phyloP scores from a whole-genome alignment of 208 protist genomes.

The Leishmania amazonensis region DNA sequence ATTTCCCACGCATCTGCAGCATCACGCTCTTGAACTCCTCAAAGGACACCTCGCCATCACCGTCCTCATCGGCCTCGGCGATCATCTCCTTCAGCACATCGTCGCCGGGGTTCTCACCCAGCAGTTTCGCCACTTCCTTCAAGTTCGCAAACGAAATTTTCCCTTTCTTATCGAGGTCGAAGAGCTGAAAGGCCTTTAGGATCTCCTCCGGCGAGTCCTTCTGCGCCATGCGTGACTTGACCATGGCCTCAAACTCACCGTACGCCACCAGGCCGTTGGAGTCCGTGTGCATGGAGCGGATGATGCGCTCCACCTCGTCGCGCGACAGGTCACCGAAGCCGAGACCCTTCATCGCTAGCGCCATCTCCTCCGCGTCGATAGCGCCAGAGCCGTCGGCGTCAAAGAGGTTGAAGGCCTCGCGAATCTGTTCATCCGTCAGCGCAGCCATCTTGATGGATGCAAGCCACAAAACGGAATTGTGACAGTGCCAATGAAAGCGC shows the following conservation, averaged over 20 bases:
- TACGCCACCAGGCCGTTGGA: constrained; percentile 91
- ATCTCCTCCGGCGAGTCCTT: constrained; percentile 96
- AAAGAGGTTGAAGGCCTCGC: constrained; percentile 98
- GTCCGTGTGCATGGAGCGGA: constrained; percentile 83
- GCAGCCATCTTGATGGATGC: constrained; percentile 67
- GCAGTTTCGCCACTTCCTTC: constrained; percentile 94
- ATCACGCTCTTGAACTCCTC: constrained; percentile 97
- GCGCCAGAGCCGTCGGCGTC: constrained; percentile 94
- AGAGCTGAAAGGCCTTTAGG: constrained; percentile 96
- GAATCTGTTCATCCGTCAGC: constrained; percentile 93
- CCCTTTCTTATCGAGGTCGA: constrained; percentile 96
- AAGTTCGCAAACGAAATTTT: constrained; percentile 98
- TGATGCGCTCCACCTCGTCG: constrained; percentile 94
- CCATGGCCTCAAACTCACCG: constrained; percentile 89
- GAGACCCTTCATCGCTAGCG: constrained; percentile 95
- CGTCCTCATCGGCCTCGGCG: constrained; percentile 95
- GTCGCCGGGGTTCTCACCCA: constrained; percentile 96
- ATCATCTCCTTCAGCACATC: constrained; percentile 99
- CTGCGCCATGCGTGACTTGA: constrained; percentile 91
- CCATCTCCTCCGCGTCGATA: constrained; percentile 95
- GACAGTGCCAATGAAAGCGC: neutral
- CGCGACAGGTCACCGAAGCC: constrained; percentile 94
- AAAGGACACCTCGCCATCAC: constrained; percentile 95
- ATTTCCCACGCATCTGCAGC: constrained; percentile 91
- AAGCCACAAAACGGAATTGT: neutral